Evolutionary conservation across 139 green algal genomes (phyloP).

Genomic region (Chlamydomonas incerta): DNA sequence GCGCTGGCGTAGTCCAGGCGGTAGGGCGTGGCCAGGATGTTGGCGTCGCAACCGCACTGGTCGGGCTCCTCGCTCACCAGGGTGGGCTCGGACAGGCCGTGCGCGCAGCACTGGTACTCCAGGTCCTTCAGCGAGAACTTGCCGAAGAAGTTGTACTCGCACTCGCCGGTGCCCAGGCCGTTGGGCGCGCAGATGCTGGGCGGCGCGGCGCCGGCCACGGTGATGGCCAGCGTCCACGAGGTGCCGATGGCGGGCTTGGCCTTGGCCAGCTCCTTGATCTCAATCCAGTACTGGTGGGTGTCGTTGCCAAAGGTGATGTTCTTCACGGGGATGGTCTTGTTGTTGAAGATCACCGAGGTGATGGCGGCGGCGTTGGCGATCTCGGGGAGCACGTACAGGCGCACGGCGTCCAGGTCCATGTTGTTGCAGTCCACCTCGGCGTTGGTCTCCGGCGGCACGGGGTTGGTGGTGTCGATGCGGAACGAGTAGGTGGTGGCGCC

Average conservation of each 20-base stretch:
- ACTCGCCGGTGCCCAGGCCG: slow-evolving; percentile 38
- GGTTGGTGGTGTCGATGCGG: not conserved
- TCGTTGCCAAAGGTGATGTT: slow-evolving; percentile 14
- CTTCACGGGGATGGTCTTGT: not conserved
- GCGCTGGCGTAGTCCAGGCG: slow-evolving; percentile 4
- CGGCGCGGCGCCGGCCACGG: not conserved
- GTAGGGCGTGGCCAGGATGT: slow-evolving; percentile 51
- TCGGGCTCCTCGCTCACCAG: not conserved
- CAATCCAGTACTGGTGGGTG: slow-evolving; percentile 5
- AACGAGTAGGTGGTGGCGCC: not conserved
- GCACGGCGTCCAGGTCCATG: slow-evolving; percentile 51
- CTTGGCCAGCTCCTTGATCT: slow-evolving; percentile 1
- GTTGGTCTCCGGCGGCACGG: not conserved
- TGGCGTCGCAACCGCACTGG: slow-evolving; percentile 47
- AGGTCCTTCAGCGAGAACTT: slow-evolving; percentile 38
- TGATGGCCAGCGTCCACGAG: not conserved
- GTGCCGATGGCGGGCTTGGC: not conserved
- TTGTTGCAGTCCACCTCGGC: slow-evolving; percentile 25
- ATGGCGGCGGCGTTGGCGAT: not conserved
- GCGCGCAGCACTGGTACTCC: slow-evolving; percentile 55
- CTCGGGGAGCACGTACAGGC: slow-evolving; percentile 49
- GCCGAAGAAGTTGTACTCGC: slow-evolving; percentile 60
- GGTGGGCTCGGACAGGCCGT: slow-evolving; percentile 37
- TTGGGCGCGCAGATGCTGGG: slow-evolving; percentile 43
- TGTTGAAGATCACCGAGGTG: not conserved